A percentile compares a stretch with the other conserved stretches of the same genome.
Evolutionary conservation across 75 land plant species (phyloP).

Genomic region (Ceratopteris richardii): DNA sequence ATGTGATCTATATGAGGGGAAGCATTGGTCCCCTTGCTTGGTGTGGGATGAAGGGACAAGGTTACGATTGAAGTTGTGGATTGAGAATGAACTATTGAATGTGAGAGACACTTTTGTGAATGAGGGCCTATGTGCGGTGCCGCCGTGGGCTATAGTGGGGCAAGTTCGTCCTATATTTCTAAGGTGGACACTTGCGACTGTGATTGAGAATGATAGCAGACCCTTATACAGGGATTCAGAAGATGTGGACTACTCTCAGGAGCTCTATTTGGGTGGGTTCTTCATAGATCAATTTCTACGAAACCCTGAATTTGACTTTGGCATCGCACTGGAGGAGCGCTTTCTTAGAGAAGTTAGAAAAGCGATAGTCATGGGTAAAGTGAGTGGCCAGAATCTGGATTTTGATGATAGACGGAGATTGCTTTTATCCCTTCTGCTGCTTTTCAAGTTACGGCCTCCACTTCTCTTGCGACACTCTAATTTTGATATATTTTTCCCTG

Average conservation of each 20-base stretch:
- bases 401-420: constrained; percentile 41
- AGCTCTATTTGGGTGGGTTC: constrained; percentile 42
- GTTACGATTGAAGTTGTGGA: constrained; percentile 15
- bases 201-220: constrained; percentile 18
- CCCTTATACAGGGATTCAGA: constrained; percentile 23
- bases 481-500: constrained; percentile 39
- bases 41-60: constrained; percentile 41
- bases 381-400: constrained; percentile 12
- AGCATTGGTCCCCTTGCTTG: constrained; percentile 24
- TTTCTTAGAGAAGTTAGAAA: constrained; percentile 38
- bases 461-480: constrained; percentile 30
- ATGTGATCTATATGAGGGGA: constrained; percentile 27
- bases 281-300: constrained; percentile 40
- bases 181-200: constrained; percentile 20
- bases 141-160: constrained; percentile 23
- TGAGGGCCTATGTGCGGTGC: constrained; percentile 10
- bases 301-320: constrained; percentile 38
- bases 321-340: constrained; percentile 29
- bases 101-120: constrained; percentile 13
- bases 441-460: constrained; percentile 31
- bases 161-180: constrained; percentile 21
- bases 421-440: constrained; percentile 26
- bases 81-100: constrained; percentile 20
- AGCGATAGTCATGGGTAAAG: constrained; percentile 34
- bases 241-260: constrained; percentile 32